These are phyloP conservation scores for Hemileccinum hortonii DNA, from an alignment of 1,284 basidiomycete genomes.

Conservation along the genomic window DNA sequence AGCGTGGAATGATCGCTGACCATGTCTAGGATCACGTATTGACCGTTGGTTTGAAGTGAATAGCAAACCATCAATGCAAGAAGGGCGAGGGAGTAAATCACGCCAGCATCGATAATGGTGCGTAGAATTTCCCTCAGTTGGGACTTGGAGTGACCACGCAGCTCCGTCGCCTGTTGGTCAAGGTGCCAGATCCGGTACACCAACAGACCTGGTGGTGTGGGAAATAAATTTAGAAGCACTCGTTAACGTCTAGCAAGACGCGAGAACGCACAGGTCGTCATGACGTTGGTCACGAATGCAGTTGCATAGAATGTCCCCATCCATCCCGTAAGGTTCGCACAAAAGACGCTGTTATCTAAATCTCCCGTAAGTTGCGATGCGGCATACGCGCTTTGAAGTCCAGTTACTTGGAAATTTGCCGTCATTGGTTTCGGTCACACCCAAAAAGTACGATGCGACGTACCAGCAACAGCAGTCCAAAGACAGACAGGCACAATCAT, in stretches of 20 bases:
- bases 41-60: neutral
- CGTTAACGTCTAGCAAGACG: neutral
- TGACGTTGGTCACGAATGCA: neutral
- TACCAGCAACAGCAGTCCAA: slow-evolving; percentile 1
- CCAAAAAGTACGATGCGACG: neutral
- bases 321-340: neutral
- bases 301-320: slow-evolving; percentile 1
- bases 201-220: neutral
- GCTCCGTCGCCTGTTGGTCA: neutral
- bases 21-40: slow-evolving; percentile 2
- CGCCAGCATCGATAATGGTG: slow-evolving; percentile 1
- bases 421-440: neutral
- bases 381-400: neutral
- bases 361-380: neutral
- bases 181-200: slow-evolving; percentile 1
- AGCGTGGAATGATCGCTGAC: neutral
- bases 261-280: neutral
- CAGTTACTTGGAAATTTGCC: neutral
- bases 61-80: neutral
- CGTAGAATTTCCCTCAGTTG: neutral
- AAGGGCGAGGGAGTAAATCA: neutral
- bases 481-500: slow-evolving; percentile 2
- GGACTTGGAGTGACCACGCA: neutral
- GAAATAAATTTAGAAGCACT: neutral
- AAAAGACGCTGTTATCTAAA: neutral